Evolutionary conservation across 73 alveolate genomes (phyloP), one percentile per base, ranked within the genome.

Genomic region (Symbiodinium natans): DNA sequence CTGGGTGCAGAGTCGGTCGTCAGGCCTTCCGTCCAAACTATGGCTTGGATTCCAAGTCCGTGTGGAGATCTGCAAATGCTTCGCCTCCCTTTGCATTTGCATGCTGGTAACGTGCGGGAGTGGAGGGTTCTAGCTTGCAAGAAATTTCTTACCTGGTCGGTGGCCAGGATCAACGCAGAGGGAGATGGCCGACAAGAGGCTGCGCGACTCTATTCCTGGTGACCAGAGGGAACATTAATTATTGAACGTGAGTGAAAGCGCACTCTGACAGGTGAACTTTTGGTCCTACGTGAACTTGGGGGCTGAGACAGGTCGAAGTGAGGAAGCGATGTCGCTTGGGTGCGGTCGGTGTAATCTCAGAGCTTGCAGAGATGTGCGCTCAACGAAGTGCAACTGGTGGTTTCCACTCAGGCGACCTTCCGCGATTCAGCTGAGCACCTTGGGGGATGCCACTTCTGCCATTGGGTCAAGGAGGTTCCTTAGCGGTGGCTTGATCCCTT

Each of bases 251-350:
- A 63, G 29, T 52, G n/a, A 29, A 29, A 52, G 71, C 31, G n/a
- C n/a, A 29, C 31, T 29, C 3, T 27, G 29, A 9, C 80, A 63
- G 80, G 80, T 29, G 1, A 31, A n/a, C 80, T 63, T 63, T 29
- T 63, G 80, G 80, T 63, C 80, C 80, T 63, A 63, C 27, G 80
- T 63, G 36, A 63, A 63, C 80, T n/a, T 63, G 80, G 80, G 80
- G 21, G 80, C 80, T 29, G 80, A 63, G 80, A 63, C 80, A 5
- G 80, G 80, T 29, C 80, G 80, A n/a, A 63, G 80, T n/a, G 80
- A 63, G 36, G 80, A 63, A 63, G 80, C 80, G 33, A 63, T 63
- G 80, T 29, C 38, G 17, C 80, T 63, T 3, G 80, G 80, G 36
- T 2, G 29, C 80, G 27, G 71, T 29, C 71, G 71, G 15, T 52